phyloP scores from a whole-genome alignment of 805 yeast genomes.

The Sungouiozyma intestinalis region DNA sequence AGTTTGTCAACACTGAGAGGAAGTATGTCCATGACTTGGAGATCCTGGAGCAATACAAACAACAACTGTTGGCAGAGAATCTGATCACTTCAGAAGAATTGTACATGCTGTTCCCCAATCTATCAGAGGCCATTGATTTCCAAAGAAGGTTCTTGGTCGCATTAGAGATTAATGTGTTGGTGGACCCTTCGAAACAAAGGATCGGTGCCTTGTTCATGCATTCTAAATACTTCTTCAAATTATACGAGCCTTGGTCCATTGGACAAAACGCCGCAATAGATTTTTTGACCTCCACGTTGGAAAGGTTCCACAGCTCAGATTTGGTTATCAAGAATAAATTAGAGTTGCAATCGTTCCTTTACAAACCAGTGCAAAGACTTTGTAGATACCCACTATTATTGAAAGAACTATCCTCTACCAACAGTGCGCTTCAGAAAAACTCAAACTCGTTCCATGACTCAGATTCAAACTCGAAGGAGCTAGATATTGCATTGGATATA shows the following conservation, averaged over 20 bases:
- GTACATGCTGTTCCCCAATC: conserved; percentile 74
- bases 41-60: conserved; percentile 53
- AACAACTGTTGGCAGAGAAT: conserved; percentile 55
- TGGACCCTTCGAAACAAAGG: conserved; percentile 66
- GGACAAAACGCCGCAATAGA: conserved; percentile 85
- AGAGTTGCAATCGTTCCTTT: conserved; percentile 78
- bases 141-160: conserved; percentile 86
- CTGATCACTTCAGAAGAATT: conserved; percentile 68
- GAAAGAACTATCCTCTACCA: conserved; percentile 47
- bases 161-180: conserved; percentile 73
- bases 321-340: conserved; percentile 73
- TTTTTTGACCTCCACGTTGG: conserved; percentile 40
- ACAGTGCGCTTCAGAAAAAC: conserved; percentile 28
- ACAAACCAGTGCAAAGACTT: conserved; percentile 93
- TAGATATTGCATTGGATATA: conserved; percentile 57
- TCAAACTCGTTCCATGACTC: conserved; percentile 1
- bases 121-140: conserved; percentile 76
- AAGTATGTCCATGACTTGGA: conserved; percentile 89
- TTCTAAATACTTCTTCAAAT: conserved; percentile 74
- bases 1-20: conserved; percentile 81
- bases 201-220: conserved; percentile 83
- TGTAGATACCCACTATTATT: conserved; percentile 86
- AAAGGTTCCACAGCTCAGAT: conserved; percentile 39
- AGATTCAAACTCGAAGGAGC: conserved; percentile 36
- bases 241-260: conserved; percentile 90